Percentiles rank a stretch among this genome's conserved stretches.
phyloP scores from a whole-genome alignment of 2,329 filamentous ascomycete species.

The Fusarium compactum region DNA sequence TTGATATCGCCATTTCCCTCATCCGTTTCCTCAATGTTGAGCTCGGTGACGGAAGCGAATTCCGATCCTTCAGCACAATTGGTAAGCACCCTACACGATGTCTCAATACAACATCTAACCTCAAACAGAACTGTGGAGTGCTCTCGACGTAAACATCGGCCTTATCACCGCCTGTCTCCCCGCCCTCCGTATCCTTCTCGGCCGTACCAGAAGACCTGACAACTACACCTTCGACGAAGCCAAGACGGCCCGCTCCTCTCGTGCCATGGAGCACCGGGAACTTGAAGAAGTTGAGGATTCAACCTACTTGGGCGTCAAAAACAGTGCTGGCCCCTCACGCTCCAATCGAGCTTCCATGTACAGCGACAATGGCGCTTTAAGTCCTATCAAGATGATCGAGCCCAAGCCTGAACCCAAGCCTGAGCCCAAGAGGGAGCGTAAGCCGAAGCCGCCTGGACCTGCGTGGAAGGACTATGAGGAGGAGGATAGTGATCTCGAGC shows the following conservation, averaged over 20 bases:
- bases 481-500: constrained; percentile 14
- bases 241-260: constrained; percentile 25
- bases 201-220: constrained; percentile 9
- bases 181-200: constrained; percentile 22
- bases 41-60: constrained; percentile 14
- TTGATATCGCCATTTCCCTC: constrained; percentile 32
- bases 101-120: background rate
- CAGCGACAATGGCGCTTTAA: background rate
- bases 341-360: constrained; percentile 4
- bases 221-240: constrained; percentile 23
- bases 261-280: constrained; percentile 19
- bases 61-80: constrained; percentile 13
- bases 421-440: background rate
- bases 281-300: constrained; percentile 28
- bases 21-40: constrained; percentile 35
- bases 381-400: background rate
- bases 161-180: constrained; percentile 36
- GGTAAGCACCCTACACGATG: background rate
- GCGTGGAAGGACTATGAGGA: constrained; percentile 25
- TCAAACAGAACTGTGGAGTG: constrained; percentile 33
- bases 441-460: constrained; percentile 4
- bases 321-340: constrained; percentile 10
- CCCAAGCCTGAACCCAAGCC: background rate
- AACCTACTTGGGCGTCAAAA: constrained; percentile 19
- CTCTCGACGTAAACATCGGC: constrained; percentile 35